Conservation (phyloP, 495 filamentous ascomycete species). For the Aspergillus campestris region DNA sequence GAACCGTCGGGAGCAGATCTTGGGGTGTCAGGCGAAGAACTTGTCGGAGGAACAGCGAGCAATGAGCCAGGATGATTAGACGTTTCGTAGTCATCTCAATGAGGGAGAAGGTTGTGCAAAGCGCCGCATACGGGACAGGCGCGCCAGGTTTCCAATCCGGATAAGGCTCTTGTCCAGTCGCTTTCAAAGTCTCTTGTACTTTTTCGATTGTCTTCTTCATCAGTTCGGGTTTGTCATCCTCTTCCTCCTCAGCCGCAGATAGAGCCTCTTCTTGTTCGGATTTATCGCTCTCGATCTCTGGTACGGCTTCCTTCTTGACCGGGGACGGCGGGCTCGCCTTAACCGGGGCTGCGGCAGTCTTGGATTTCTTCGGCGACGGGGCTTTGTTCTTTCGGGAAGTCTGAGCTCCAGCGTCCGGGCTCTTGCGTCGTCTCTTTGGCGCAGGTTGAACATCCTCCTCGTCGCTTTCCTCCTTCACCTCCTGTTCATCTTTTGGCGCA, state of each 20-base stretch:
- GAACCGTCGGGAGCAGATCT: slow-evolving; percentile 77
- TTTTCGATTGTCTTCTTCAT: slow-evolving; percentile 72
- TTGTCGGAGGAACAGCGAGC: slow-evolving; percentile 83
- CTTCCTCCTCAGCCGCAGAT: slow-evolving; percentile 47
- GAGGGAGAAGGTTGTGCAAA: slow-evolving; percentile 89
- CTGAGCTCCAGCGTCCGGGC: slow-evolving; percentile 3
- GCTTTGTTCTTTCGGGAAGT: slow-evolving; percentile 17
- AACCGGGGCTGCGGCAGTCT: slow-evolving; percentile 11
- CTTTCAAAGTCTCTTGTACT: slow-evolving; percentile 68
- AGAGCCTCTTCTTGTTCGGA: slow-evolving; percentile 42
- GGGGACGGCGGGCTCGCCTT: slow-evolving; percentile 16
- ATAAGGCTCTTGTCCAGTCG: slow-evolving; percentile 66
- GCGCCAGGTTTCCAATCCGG: slow-evolving; percentile 87
- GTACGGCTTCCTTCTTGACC: slow-evolving; percentile 27
- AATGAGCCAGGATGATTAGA: slow-evolving; percentile 76
- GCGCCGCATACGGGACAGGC: slow-evolving; percentile 87
- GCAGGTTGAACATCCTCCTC: slow-evolving; percentile 47
- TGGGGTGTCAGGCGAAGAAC: slow-evolving; percentile 83
- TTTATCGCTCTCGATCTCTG: slow-evolving; percentile 28
- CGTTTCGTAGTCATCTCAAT: slow-evolving; percentile 91
- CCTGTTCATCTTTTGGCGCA: slow-evolving; percentile 25
- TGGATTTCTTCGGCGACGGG: slow-evolving; percentile 18
- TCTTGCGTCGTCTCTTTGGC: slow-evolving; percentile 31
- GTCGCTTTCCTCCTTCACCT: slow-evolving; percentile 35
- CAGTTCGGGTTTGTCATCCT: slow-evolving; percentile 67